A percentile compares a stretch with the other conserved stretches of the same genome.
Evolutionary conservation across 2,329 filamentous ascomycete genomes (phyloP).

Genomic region (Hypocreales sp.): DNA sequence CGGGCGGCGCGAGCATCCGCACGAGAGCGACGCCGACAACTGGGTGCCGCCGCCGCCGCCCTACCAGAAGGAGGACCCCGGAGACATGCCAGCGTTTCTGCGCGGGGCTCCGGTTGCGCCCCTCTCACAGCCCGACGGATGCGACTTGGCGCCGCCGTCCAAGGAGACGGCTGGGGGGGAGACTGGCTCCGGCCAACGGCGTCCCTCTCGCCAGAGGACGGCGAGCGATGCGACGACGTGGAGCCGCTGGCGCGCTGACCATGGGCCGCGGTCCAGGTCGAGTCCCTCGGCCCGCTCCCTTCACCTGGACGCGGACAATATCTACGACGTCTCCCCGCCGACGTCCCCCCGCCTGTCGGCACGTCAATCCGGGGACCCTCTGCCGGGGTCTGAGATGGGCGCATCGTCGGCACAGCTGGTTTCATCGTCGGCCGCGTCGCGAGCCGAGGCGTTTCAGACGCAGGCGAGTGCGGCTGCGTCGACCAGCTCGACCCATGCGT

Average conservation of each 20-base stretch:
- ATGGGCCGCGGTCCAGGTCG: conserved; percentile 14
- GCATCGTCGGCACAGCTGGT: conserved; percentile 6
- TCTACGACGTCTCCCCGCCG: conserved; percentile 33
- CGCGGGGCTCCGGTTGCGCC: conserved; percentile 27
- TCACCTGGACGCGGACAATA: conserved; percentile 17
- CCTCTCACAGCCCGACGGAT: background rate
- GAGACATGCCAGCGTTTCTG: conserved; percentile 39
- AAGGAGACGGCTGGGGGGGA: conserved; percentile 2
- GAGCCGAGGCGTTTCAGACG: too few relatives aligned
- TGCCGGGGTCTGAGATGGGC: conserved; percentile 1
- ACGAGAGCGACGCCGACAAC: conserved; percentile 77
- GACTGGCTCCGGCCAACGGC: conserved; percentile 4
- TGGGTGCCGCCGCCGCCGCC: conserved; percentile 79
- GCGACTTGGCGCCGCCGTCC: too few relatives aligned
- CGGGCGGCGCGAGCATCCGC: conserved; percentile 56
- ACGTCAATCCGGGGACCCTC: conserved; percentile 1
- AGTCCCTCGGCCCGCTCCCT: conserved; percentile 10
- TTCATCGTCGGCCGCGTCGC: background rate
- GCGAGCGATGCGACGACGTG: conserved; percentile 19
- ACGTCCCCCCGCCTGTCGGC: conserved; percentile 18
- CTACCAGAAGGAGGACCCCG: conserved; percentile 52
- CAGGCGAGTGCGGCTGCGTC: too few relatives aligned
- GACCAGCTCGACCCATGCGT: too few relatives aligned
- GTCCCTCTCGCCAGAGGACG: conserved; percentile 15
- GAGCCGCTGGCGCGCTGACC: conserved; percentile 10